Evolutionary conservation across 2,329 filamentous ascomycete species (phyloP).

Genomic region (Penicillium fuscoglaucum): DNA sequence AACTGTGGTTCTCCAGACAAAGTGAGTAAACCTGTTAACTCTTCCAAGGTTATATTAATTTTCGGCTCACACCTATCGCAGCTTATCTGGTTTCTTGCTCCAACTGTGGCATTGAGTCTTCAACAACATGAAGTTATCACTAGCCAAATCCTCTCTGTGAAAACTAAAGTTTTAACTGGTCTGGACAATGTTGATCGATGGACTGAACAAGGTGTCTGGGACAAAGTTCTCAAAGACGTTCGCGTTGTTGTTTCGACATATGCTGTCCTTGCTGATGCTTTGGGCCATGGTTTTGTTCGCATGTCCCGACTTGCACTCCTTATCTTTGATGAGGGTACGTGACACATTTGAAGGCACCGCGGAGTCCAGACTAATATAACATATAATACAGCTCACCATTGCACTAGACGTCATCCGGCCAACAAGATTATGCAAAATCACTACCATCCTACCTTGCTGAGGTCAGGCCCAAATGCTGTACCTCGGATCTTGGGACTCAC

Average conservation of each 20-base stretch:
- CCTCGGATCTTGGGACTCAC: slow-evolving; percentile 77
- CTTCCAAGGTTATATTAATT: not conserved
- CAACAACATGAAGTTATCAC: slow-evolving; percentile 66
- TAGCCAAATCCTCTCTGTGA: slow-evolving; percentile 58
- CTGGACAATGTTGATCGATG: slow-evolving; percentile 71
- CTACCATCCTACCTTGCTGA: slow-evolving; percentile 56
- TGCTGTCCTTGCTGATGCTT: slow-evolving; percentile 71
- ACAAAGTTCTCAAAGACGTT: slow-evolving; percentile 62
- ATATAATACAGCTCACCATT: slow-evolving; percentile 66
- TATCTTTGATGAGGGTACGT: slow-evolving; percentile 78
- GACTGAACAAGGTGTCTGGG: slow-evolving; percentile 68
- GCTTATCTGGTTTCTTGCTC: slow-evolving; percentile 70
- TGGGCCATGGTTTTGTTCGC: slow-evolving; percentile 71
- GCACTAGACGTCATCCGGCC: slow-evolving; percentile 62
- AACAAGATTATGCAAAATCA: slow-evolving; percentile 71
- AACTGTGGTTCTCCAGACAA: slow-evolving; percentile 51
- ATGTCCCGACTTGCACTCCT: slow-evolving; percentile 66
- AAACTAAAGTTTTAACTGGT: slow-evolving; percentile 65
- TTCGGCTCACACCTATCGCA: slow-evolving; percentile 15
- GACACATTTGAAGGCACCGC: not conserved
- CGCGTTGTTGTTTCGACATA: slow-evolving; percentile 77
- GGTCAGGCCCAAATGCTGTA: slow-evolving; percentile 34
- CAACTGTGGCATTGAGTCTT: slow-evolving; percentile 65
- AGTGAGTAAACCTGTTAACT: slow-evolving; percentile 42
- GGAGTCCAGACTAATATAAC: not conserved